Conservation (phyloP, 176 grass and related monocot genomes). For the Themeda triandra region DNA sequence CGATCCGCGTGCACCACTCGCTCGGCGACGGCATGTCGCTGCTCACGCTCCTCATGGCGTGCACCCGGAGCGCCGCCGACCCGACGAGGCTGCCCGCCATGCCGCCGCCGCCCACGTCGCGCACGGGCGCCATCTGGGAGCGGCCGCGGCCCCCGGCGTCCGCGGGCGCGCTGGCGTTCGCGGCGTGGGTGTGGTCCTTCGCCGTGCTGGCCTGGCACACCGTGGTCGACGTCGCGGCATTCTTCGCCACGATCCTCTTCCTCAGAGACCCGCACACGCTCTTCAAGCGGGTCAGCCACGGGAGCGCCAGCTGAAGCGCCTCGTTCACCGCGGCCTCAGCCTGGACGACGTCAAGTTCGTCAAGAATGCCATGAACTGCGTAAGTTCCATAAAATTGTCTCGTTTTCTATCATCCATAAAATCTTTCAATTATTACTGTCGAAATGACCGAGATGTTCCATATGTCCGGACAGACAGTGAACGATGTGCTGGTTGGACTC, state of each 20-base stretch:
- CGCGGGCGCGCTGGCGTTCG: slow-evolving; percentile 20
- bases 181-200: slow-evolving; percentile 38
- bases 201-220: slow-evolving; percentile 71
- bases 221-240: slow-evolving; percentile 36
- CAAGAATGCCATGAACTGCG: slow-evolving; percentile 72
- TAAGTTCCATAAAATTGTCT: background rate
- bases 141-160: slow-evolving; percentile 20
- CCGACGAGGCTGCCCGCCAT: slow-evolving; percentile 48
- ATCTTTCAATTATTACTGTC: too few species aligned
- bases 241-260: slow-evolving; percentile 53
- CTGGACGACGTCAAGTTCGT: slow-evolving; percentile 73
- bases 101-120: slow-evolving; percentile 31
- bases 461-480: slow-evolving; percentile 57
- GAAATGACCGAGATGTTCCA: background rate
- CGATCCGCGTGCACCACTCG: slow-evolving; percentile 85
- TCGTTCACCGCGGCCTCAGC: slow-evolving; percentile 66
- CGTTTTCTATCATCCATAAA: too few species aligned
- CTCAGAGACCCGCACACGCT: slow-evolving; percentile 63
- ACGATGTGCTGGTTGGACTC: slow-evolving; percentile 81
- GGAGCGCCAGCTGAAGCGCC: slow-evolving; percentile 39
- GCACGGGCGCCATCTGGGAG: slow-evolving; percentile 45
- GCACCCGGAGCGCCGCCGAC: slow-evolving; percentile 62
- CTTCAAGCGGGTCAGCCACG: slow-evolving; percentile 38
- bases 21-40: slow-evolving; percentile 95
- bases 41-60: slow-evolving; percentile 81